These are phyloP conservation scores for Kernera saxatilis DNA, from an alignment of 345 rosid species.

Conservation along the genomic window DNA sequence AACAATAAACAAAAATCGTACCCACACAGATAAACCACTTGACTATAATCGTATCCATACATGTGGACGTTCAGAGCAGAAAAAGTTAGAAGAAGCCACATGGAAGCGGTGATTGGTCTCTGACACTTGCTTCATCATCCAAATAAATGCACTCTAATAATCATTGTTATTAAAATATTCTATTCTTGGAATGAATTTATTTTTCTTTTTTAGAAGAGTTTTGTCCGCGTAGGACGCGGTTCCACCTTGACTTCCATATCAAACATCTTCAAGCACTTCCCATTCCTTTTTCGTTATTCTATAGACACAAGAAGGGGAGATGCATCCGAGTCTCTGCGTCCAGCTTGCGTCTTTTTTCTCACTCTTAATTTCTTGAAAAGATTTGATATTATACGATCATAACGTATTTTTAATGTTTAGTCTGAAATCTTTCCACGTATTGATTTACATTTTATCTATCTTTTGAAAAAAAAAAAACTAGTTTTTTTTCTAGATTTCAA, in stretches of 20 bases:
- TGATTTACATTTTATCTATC: too few relatives aligned
- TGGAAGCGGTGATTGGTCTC: slow-evolving; percentile 14
- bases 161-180: not conserved
- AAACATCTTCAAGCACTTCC: slow-evolving; percentile 5
- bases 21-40: too few relatives aligned
- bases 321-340: not conserved
- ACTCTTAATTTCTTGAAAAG: too few relatives aligned
- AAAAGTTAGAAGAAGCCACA: not conserved
- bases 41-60: not conserved
- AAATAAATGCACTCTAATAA: not conserved
- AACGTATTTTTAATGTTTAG: too few relatives aligned
- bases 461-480: too few relatives aligned
- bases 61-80: not conserved
- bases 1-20: too few relatives aligned
- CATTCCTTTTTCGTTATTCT: not conserved
- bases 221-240: slow-evolving; percentile 15
- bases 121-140: not conserved
- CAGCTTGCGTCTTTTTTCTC: not conserved
- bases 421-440: too few relatives aligned
- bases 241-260: not conserved
- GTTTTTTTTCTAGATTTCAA: too few relatives aligned
- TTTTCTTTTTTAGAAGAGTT: too few relatives aligned
- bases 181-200: not conserved
- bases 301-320: not conserved
- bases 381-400: too few relatives aligned